Evolutionary conservation across 2,329 filamentous ascomycete genomes (phyloP), one percentile per base, ranked within the genome.

Genomic region (Incumbomyces lentus): DNA sequence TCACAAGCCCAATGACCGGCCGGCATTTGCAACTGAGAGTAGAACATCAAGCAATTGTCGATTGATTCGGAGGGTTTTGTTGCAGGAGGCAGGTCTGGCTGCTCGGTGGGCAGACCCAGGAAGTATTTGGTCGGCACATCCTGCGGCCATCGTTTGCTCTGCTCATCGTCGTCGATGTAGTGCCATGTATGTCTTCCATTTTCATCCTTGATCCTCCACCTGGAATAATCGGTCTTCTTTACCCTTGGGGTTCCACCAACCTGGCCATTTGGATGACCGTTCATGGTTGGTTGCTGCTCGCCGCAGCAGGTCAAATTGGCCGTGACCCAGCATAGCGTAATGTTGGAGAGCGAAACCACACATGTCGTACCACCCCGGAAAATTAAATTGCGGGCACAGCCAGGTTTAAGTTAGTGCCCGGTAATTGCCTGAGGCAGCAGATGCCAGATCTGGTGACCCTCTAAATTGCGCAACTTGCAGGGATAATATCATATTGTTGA

Each of bases 1-100:
- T 98, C 92, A 68, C 90, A 96, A 4, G 75, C 92, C 92, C 92
- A 98, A 60, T 95, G 86, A 4, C 92, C 92, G 1, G 86, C 83
- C 12, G 83, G 80, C 1, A 95, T 74, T 63, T 98, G 92, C 18
- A 96, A 76, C 52, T 90, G 78, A 48, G 89, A 85, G 69, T 93
- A 95, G 71, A 95, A 96, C 2, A 77, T 71, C 45, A 96, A 74
- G 32, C 84, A 88, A 68, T 98, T 98, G 49, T 75, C 72, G 2
- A 86, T 87, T 3, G 86, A 73, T 54, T 92, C 78, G 47, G 92
- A 72, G 4, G 90, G 82, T 2, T 73, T 88, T 51, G 79, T 78
- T 2, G 90, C 73, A 48, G 74, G 69, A 17, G 82, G 78, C 0
- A 95, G 78, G 3, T 78, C 69, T 1, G 88, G 87, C 6, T 89